phyloP scores from a whole-genome alignment of 2,329 filamentous ascomycete genomes.

The Phoma sp. region DNA sequence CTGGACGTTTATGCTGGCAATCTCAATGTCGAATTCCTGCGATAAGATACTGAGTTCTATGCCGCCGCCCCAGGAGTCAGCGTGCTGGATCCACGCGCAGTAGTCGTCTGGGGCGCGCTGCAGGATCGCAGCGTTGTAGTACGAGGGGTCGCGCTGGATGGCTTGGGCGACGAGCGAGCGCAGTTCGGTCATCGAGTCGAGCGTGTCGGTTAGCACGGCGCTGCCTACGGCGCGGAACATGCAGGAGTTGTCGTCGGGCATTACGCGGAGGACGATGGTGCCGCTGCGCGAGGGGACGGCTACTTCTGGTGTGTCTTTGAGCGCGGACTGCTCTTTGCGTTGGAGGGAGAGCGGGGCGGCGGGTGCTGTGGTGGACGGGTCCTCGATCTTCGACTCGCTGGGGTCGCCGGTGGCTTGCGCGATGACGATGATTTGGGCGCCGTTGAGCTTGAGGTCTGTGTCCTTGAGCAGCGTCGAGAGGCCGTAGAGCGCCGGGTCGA shows the following conservation, averaged over 20 bases:
- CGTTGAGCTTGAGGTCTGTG: constrained; percentile 68
- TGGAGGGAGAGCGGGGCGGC: constrained; percentile 52
- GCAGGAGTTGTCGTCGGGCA: constrained; percentile 97
- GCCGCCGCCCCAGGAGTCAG: constrained; percentile 87
- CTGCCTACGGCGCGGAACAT: constrained; percentile 89
- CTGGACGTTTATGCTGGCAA: constrained; percentile 83
- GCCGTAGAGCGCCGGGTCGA: constrained; percentile 66
- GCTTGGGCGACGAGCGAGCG: constrained; percentile 79
- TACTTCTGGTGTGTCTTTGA: constrained; percentile 69
- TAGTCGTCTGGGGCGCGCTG: constrained; percentile 76
- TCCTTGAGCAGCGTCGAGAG: constrained; percentile 60
- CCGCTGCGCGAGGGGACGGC: constrained; percentile 63
- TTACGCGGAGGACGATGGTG: constrained; percentile 79
- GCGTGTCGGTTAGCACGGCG: constrained; percentile 70
- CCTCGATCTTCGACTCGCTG: constrained; percentile 25
- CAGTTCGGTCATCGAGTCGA: constrained; percentile 74
- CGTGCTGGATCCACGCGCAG: constrained; percentile 79
- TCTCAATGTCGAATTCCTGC: constrained; percentile 84
- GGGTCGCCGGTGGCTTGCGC: constrained; percentile 52
- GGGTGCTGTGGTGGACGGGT: constrained; percentile 17
- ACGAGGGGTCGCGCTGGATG: constrained; percentile 75
- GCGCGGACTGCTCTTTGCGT: constrained; percentile 53
- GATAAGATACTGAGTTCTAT: constrained; percentile 89
- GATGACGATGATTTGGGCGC: constrained; percentile 72
- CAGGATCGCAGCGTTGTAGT: constrained; percentile 79